A percentile compares a stretch with the other conserved stretches of the same genome.
Evolutionary conservation across 2,329 filamentous ascomycete species (phyloP).

Genomic region (Exophiala viscosa): DNA sequence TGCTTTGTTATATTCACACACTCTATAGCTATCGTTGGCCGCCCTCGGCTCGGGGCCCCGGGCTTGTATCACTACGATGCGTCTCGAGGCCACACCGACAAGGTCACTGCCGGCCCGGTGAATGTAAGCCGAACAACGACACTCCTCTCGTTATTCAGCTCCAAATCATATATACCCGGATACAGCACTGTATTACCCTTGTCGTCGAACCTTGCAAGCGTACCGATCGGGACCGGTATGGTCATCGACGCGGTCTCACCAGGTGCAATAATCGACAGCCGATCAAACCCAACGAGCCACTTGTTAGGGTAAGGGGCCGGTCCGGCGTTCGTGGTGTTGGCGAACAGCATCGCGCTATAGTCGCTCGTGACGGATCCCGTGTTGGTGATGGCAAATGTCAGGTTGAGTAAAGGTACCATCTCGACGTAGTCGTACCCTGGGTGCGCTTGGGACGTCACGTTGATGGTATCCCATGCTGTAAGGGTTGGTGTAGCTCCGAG

Average conservation of each 20-base stretch:
- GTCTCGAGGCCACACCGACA: no score
- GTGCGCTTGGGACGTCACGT: conserved; percentile 24
- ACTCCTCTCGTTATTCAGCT: no score
- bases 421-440: conserved; percentile 30
- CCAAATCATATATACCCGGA: conserved; percentile 39
- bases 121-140: no score
- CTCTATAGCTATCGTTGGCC: no score
- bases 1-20: no score
- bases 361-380: conserved; percentile 36
- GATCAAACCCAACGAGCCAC: conserved; percentile 40
- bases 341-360: conserved; percentile 40
- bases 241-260: conserved; percentile 27
- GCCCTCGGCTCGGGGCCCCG: no score
- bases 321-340: conserved; percentile 34
- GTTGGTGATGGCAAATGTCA: conserved; percentile 36
- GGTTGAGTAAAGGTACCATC: conserved; percentile 37
- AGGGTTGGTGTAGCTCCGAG: conserved; percentile 9
- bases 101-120: no score
- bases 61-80: no score
- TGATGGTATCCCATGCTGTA: conserved; percentile 4
- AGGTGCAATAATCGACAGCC: conserved; percentile 29
- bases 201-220: conserved; percentile 36
- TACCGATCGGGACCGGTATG: conserved; percentile 37
- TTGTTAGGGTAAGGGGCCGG: conserved; percentile 42
- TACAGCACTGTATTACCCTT: conserved; percentile 39